Evolutionary conservation across 164 flowering plant genomes (phyloP).

Genomic region (Tetracentron sinense): DNA sequence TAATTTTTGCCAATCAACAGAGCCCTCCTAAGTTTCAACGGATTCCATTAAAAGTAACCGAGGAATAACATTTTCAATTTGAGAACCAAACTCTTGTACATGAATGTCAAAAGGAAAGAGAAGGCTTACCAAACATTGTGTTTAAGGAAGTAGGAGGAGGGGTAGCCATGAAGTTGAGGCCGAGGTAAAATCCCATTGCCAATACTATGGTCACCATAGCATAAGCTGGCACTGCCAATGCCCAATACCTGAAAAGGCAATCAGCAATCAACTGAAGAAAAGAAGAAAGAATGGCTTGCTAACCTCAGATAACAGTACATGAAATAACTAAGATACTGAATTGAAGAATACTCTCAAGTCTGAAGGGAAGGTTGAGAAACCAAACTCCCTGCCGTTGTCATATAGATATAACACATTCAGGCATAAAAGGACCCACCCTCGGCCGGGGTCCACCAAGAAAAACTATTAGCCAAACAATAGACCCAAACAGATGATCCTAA

Average conservation of each 20-base stretch:
- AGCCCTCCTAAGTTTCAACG: too few species aligned
- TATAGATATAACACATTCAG: background rate
- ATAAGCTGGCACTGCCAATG: conserved; percentile 74
- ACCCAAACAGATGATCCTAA: background rate
- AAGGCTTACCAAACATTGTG: conserved; percentile 60
- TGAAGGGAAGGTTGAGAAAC: background rate
- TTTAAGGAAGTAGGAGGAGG: conserved; percentile 66
- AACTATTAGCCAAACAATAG: background rate
- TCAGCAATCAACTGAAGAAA: conserved; percentile 1
- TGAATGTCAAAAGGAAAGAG: background rate
- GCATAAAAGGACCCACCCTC: background rate
- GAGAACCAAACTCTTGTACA: too few species aligned
- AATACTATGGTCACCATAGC: conserved; percentile 54
- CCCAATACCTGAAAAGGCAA: conserved; percentile 75
- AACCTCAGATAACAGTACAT: too few species aligned
- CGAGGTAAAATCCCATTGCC: conserved; percentile 62
- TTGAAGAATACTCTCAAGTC: too few species aligned
- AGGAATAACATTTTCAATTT: too few species aligned
- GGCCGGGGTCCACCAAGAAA: background rate
- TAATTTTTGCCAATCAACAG: background rate
- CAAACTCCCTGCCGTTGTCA: background rate
- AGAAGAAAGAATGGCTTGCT: background rate
- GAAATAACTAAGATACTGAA: too few species aligned
- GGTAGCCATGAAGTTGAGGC: conserved; percentile 78
- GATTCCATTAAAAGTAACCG: too few species aligned